Evolutionary conservation across 2,329 filamentous ascomycete genomes (phyloP).

Genomic region (Oidium heveae): DNA sequence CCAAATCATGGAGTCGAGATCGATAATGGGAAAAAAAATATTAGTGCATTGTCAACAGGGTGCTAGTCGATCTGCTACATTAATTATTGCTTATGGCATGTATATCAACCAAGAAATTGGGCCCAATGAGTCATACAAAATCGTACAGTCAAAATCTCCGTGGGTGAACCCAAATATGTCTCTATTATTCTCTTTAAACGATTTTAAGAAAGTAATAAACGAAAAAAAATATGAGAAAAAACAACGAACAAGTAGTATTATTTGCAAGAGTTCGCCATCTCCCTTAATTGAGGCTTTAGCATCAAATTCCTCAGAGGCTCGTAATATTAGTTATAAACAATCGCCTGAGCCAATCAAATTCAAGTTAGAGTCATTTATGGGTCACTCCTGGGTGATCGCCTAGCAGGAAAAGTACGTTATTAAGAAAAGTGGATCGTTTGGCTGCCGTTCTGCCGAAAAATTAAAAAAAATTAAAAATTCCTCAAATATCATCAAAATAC

Average conservation of each 20-base stretch:
- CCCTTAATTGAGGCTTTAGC: too few relatives aligned
- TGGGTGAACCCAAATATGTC: slow-evolving; percentile 91
- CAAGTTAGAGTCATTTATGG: too few relatives aligned
- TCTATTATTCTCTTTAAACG: slow-evolving; percentile 68
- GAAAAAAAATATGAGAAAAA: slow-evolving; percentile 18
- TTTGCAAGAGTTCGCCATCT: too few relatives aligned
- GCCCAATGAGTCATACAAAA: slow-evolving; percentile 63
- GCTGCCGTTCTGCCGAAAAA: too few relatives aligned
- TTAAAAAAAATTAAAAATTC: too few relatives aligned
- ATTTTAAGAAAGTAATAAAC: slow-evolving; percentile 42
- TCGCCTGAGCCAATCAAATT: too few relatives aligned
- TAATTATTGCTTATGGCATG: slow-evolving; percentile 68
- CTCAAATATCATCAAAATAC: too few relatives aligned
- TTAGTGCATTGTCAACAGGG: slow-evolving; percentile 71
- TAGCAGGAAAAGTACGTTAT: too few relatives aligned
- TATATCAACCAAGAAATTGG: slow-evolving; percentile 53
- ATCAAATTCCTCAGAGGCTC: too few relatives aligned
- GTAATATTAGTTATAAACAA: too few relatives aligned
- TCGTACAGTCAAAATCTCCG: slow-evolving; percentile 53
- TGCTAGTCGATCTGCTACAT: slow-evolving; percentile 59
- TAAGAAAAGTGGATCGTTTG: too few relatives aligned
- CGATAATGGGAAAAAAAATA: slow-evolving; percentile 50
- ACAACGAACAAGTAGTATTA: background rate
- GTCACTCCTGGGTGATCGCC: too few relatives aligned
- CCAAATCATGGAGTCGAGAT: slow-evolving; percentile 48